Evolutionary conservation across 2,329 filamentous ascomycete genomes (phyloP), one percentile per base, ranked within the genome.

Genomic region (Epichloe coenophiala): DNA sequence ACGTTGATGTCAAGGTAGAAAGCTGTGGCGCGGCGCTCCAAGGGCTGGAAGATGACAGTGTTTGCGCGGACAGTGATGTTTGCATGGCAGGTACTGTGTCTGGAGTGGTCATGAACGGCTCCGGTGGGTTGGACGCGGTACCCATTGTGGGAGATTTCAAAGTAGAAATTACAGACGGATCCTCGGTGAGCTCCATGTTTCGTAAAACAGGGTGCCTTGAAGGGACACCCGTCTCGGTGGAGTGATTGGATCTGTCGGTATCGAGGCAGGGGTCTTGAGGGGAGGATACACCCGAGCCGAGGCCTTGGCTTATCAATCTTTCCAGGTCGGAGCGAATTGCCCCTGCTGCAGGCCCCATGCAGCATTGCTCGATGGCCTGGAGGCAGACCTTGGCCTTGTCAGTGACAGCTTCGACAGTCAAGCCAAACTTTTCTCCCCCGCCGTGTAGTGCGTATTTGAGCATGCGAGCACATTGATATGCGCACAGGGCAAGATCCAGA

Each of bases 381-480:
- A 78, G 59, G 50, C 77, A 80, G 8, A 74, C 66, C n/a, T 64
- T 67, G 3, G 72, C 72, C 41, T 75, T 68, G 48, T 78, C 74
- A 42, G 69, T 60, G 21, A 78, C 70, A 15, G 67, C 65, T 12
- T 75, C 74, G 3, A 65, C 58, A 1, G 67, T 69, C 15, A 77
- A 62, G 2, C 69, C 67, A 42, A 72, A 65, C 45, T 74, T 71
- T 3, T 61, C 63, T 1, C 63, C 66, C 43, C 68, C 68, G 19
- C 67, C 71, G 49, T 75, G 73, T 47, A 73, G 69, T 2, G 70
- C 70, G 54, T 77, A 75, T 36, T 72, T 74, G 48, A 80, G 61
- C 58, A 78, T 71, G 27, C 74, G 69, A 8, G 72, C 71, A 48
- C 76, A 78, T 55, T 79, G 75, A 50, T 77, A 77, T 1, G 75